These are phyloP conservation scores for Basipetospora chlamydospora DNA, from an alignment of 2,329 filamentous ascomycete species.

Conservation along the genomic window DNA sequence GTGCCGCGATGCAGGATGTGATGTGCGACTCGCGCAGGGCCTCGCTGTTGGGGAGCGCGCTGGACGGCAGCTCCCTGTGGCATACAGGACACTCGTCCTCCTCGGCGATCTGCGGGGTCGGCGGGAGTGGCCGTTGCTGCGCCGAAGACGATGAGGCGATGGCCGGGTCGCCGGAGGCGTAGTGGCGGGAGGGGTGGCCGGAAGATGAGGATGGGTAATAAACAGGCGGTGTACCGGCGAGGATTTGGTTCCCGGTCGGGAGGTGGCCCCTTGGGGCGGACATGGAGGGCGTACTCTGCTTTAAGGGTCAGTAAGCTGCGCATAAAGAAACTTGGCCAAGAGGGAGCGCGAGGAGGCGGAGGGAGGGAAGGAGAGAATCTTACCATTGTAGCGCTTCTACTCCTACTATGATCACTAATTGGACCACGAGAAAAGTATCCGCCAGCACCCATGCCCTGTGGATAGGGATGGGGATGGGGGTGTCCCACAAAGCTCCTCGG, in stretches of 20 bases:
- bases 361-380: no score
- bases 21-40: slow-evolving; percentile 43
- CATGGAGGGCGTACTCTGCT: no score
- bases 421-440: no score
- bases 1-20: slow-evolving; percentile 37
- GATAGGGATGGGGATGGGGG: no score
- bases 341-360: no score
- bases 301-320: no score
- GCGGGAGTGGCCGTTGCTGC: slow-evolving; percentile 25
- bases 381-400: slow-evolving; percentile 37
- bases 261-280: no score
- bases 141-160: slow-evolving; percentile 20
- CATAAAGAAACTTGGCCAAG: no score
- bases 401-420: no score
- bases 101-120: slow-evolving; percentile 42
- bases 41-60: slow-evolving; percentile 37
- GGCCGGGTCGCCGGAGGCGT: slow-evolving; percentile 16
- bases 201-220: slow-evolving; percentile 15
- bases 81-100: slow-evolving; percentile 73
- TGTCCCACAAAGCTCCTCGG: no score
- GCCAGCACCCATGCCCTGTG: no score
- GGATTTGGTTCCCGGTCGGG: slow-evolving; percentile 22
- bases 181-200: neutral
- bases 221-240: slow-evolving; percentile 23
- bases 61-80: slow-evolving; percentile 52